Conservation (phyloP, 805 yeast species). For the Lachancea cidri region DNA sequence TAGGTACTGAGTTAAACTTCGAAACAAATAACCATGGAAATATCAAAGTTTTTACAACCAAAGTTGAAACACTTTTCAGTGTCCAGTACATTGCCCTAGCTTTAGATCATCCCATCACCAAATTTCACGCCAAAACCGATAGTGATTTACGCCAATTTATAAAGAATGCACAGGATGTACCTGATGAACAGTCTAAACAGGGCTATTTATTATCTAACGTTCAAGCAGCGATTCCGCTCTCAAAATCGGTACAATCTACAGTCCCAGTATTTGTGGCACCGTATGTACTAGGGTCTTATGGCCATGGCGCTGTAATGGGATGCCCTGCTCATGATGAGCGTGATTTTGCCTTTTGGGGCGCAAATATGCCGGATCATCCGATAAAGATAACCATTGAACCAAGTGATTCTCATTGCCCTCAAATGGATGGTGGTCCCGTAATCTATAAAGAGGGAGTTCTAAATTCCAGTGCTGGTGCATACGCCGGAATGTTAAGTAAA, state of each 20-base stretch:
- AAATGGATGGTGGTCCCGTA: slow-evolving; percentile 29
- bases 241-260: slow-evolving; percentile 23
- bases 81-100: slow-evolving; percentile 83
- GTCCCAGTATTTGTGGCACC: slow-evolving; percentile 88
- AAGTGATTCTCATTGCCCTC: slow-evolving; percentile 12
- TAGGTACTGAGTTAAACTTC: slow-evolving; percentile 69
- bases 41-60: slow-evolving; percentile 69
- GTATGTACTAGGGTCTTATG: slow-evolving; percentile 71
- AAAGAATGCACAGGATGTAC: slow-evolving; percentile 30
- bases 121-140: slow-evolving; percentile 36
- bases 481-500: slow-evolving; percentile 43
- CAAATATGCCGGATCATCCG: slow-evolving; percentile 46
- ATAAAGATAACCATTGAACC: slow-evolving; percentile 45
- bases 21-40: slow-evolving; percentile 24
- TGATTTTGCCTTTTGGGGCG: slow-evolving; percentile 75
- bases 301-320: slow-evolving; percentile 93
- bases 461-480: slow-evolving; percentile 43
- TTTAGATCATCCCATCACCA: slow-evolving; percentile 58
- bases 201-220: slow-evolving; percentile 52
- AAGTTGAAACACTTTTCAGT: slow-evolving; percentile 82
- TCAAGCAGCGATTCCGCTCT: slow-evolving; percentile 56
- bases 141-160: slow-evolving; percentile 44
- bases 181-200: slow-evolving; percentile 44
- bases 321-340: slow-evolving; percentile 91
- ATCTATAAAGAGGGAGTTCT: slow-evolving; percentile 42